Conservation (phyloP, 2,329 filamentous ascomycete genomes). For the Sphaerostilbella broomeana region DNA sequence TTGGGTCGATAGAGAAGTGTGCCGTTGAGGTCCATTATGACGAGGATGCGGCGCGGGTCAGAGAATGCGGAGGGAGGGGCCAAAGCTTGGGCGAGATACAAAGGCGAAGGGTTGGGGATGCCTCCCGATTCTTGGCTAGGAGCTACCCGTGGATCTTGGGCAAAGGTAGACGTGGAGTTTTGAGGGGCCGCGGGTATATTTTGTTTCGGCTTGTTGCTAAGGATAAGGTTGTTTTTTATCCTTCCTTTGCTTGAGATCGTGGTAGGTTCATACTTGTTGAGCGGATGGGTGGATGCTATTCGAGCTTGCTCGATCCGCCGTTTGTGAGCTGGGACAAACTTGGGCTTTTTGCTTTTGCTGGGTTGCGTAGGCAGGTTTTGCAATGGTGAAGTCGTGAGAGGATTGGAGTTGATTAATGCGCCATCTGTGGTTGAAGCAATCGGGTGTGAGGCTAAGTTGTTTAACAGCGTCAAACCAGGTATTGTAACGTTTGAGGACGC, state of each 20-base stretch:
- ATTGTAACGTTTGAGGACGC: constrained; percentile 4
- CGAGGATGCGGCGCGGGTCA: constrained; percentile 57
- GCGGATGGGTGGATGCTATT: not conserved
- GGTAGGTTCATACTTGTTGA: not conserved
- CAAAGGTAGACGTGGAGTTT: not conserved
- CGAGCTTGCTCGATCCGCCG: not conserved
- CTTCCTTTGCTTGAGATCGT: not conserved
- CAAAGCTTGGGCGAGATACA: constrained; percentile 54
- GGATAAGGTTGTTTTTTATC: not conserved
- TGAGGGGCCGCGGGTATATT: not conserved
- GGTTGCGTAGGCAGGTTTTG: constrained; percentile 14
- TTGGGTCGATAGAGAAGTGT: constrained; percentile 71
- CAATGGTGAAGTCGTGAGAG: constrained; percentile 35
- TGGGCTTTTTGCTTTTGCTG: not conserved
- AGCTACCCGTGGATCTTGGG: constrained; percentile 10
- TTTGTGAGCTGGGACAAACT: not conserved
- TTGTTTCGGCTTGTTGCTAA: not conserved
- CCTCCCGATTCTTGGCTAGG: constrained; percentile 44
- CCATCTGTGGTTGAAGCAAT: constrained; percentile 5
- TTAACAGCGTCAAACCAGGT: constrained; percentile 11
- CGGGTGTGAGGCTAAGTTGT: constrained; percentile 7
- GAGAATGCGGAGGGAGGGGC: constrained; percentile 34
- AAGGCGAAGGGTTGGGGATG: constrained; percentile 51
- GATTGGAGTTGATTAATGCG: constrained; percentile 4
- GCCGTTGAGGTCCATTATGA: constrained; percentile 90